Percentiles rank a stretch among this genome's conserved stretches.
Evolutionary conservation across 1,284 basidiomycete genomes (phyloP).

Genomic region (Polyporus tsugae): DNA sequence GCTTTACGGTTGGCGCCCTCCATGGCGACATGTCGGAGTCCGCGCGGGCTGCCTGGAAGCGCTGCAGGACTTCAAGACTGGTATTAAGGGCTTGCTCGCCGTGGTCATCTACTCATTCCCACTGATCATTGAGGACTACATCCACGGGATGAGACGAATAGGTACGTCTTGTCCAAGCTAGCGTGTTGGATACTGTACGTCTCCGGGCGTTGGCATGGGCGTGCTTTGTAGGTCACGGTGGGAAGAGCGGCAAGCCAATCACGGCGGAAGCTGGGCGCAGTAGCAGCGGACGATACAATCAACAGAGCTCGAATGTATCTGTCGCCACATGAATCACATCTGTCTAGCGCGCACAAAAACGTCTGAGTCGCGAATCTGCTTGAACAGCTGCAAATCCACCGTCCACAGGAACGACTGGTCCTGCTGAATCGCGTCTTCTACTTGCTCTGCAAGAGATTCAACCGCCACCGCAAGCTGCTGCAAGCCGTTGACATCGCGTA

Average conservation of each 20-base stretch:
- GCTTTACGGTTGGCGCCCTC: conserved; percentile 88
- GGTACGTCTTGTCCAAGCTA: conserved; percentile 49
- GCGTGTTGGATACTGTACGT: conserved; percentile 5
- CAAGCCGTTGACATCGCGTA: conserved; percentile 4
- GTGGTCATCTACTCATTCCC: conserved; percentile 97
- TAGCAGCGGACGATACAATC: too few relatives aligned
- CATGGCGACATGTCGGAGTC: conserved; percentile 95
- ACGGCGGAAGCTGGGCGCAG: conserved; percentile 50
- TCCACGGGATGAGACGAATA: conserved; percentile 97
- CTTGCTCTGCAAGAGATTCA: background rate
- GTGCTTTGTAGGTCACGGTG: conserved; percentile 77
- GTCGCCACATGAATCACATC: too few relatives aligned
- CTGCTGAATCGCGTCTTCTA: background rate
- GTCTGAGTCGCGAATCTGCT: background rate
- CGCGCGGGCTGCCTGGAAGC: conserved; percentile 88
- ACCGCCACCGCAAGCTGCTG: background rate
- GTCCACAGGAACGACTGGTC: background rate
- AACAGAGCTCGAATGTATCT: too few relatives aligned
- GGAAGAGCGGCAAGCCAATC: conserved; percentile 90
- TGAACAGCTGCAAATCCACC: background rate
- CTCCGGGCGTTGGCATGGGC: conserved; percentile 16
- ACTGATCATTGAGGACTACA: conserved; percentile 94
- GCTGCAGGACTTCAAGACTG: conserved; percentile 90
- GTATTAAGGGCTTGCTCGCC: conserved; percentile 87
- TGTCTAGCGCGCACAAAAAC: too few relatives aligned